Base-by-base conservation (phyloP, 805 yeast species). In the Saccharomycopsis fodiens region DNA sequence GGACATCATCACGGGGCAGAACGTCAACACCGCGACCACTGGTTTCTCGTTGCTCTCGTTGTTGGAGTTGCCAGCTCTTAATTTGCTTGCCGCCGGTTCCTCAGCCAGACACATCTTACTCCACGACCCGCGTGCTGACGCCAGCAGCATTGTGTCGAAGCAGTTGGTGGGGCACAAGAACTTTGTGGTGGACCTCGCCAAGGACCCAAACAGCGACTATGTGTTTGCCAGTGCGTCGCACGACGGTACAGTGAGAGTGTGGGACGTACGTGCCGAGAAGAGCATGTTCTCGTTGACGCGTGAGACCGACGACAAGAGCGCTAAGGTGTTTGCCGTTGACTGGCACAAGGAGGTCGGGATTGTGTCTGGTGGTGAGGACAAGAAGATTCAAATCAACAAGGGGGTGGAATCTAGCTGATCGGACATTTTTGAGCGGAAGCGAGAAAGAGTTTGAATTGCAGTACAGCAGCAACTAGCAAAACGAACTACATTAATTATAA, bases 51-150 rank as follows among this genome's bases (percentile, higher is more conserved):
- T 93, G 52, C 71, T 89, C 38, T 85, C 96, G 0, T 64, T 89
- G 23, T 69, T 79, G 25, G 80, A 80, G 54, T 68, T 93, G 51
- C 77, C 85, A 4, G 70, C 75, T 42, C 67, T 81, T 44, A 76
- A 85, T 51, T 68, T 93, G 45, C 65, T 93, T 25, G 95, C 89
- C 6, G 78, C 91, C 47, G 98, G 98, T n/a, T 87, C 97, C 1
- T 82, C 96, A 10, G 97, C 97, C n/a, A 82, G 98, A 64, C 97
- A 93, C 64, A 89, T 93, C 52, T 82, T 88, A 45, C 70, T 93
- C 51, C 95, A 87, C 59, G 98, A 93, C 62, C 97, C 97, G 38
- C 76, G 98, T 60, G 72, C 73, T 2, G 65, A 63, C 22, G 63
- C 77, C 1, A 69, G 76, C 4, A 73, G 78, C 5, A 72, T 79